Evolutionary conservation across 139 green algal species (phyloP).

Genomic region (Coelastrella sp.): DNA sequence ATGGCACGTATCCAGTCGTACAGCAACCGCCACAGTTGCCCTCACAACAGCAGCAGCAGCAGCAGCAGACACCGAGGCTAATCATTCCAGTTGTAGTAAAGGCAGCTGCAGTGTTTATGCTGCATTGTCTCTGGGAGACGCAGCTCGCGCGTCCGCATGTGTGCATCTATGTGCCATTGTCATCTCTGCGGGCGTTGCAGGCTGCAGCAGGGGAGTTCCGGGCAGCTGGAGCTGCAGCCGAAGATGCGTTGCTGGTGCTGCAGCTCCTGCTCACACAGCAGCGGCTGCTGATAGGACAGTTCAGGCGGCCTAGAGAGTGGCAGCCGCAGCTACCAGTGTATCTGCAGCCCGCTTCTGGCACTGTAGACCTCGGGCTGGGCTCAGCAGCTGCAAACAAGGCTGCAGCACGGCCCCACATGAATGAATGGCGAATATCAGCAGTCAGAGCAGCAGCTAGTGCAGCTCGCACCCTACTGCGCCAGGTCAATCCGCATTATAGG

Average conservation of each 20-base stretch:
- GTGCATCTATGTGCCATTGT: slow-evolving; percentile 27
- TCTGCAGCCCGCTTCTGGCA: not conserved
- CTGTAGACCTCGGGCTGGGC: not conserved
- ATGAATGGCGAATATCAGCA: not conserved
- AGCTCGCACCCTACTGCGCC: not conserved
- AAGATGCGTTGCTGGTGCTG: slow-evolving; percentile 16
- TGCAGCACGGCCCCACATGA: not conserved
- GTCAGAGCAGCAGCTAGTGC: not conserved
- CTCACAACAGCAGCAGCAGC: not conserved
- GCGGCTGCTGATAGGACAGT: not conserved
- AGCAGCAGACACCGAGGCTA: not conserved
- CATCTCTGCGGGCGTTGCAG: not conserved
- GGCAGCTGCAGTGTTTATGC: slow-evolving; percentile 45
- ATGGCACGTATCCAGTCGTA: too few species aligned
- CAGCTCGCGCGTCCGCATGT: slow-evolving; percentile 40
- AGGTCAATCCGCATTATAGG: not conserved
- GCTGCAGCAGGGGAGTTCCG: not conserved
- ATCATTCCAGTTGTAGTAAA: slow-evolving; percentile 37
- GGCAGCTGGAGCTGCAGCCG: slow-evolving; percentile 13
- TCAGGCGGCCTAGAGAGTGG: not conserved
- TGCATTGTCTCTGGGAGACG: slow-evolving; percentile 31
- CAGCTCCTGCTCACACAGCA: not conserved
- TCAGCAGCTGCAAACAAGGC: not conserved
- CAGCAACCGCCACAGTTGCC: not conserved
- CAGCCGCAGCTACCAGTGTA: not conserved